phyloP scores from a whole-genome alignment of 2,329 filamentous ascomycete species.

The Erysiphe pisi region DNA sequence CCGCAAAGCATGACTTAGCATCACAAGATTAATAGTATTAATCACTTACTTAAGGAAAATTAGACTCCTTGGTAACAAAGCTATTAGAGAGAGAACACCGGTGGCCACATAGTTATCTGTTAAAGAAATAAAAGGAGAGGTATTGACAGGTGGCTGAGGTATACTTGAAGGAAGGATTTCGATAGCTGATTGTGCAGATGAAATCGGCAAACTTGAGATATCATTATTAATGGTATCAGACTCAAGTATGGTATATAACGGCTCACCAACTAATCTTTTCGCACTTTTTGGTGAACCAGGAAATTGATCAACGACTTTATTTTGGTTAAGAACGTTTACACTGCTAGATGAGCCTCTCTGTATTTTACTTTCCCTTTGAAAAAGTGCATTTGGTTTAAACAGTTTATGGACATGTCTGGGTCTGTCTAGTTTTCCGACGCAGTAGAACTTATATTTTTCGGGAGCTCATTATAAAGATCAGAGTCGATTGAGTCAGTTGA shows the following conservation, averaged over 20 bases:
- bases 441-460: background rate
- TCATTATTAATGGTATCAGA: background rate
- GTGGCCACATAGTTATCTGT: background rate
- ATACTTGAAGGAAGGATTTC: too few species aligned
- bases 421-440: constrained; percentile 14
- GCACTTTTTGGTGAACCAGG: background rate
- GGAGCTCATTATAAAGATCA: background rate
- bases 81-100: background rate
- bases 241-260: background rate
- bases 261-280: background rate
- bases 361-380: background rate
- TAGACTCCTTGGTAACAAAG: too few species aligned
- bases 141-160: background rate
- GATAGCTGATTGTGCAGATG: background rate
- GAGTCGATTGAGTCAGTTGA: too few species aligned
- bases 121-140: background rate
- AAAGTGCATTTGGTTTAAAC: background rate
- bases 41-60: too few species aligned
- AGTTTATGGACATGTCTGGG: constrained; percentile 14
- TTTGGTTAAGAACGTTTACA: background rate
- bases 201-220: background rate
- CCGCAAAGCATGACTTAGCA: too few species aligned
- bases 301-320: background rate
- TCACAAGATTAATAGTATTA: too few species aligned
- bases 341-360: background rate